These are phyloP conservation scores for Rhodomyrtus tomentosa DNA, from an alignment of 345 rosid genomes.

Conservation along the genomic window DNA sequence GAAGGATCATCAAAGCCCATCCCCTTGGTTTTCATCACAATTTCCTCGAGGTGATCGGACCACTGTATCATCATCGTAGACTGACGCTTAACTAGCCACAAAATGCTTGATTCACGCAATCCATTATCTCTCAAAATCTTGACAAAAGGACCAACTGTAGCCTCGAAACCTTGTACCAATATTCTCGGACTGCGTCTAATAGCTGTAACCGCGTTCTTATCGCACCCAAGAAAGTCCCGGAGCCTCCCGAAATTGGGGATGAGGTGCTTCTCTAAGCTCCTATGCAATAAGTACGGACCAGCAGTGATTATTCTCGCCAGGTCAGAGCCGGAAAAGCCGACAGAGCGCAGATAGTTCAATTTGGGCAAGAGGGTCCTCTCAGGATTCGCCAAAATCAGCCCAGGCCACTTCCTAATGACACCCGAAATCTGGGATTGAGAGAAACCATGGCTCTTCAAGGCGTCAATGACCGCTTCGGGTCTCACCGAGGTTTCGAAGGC, in stretches of 20 bases:
- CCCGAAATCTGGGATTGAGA: constrained; percentile 7
- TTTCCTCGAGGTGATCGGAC: background rate
- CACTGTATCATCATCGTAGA: background rate
- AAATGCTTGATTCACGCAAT: constrained; percentile 4
- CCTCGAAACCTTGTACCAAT: background rate
- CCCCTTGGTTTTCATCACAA: constrained; percentile 1
- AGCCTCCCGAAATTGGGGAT: constrained; percentile 11
- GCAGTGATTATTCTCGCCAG: background rate
- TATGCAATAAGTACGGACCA: background rate
- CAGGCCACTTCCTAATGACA: constrained; percentile 1
- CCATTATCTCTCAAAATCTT: constrained; percentile 10
- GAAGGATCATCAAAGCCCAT: constrained; percentile 11
- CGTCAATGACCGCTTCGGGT: constrained; percentile 1
- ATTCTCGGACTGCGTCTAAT: background rate
- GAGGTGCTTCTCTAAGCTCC: background rate
- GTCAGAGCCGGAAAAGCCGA: constrained; percentile 9
- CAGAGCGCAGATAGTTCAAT: constrained; percentile 18
- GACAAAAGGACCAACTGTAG: background rate
- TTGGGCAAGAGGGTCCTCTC: constrained; percentile 23
- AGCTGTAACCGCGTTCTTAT: background rate
- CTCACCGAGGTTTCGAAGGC: constrained; percentile 1
- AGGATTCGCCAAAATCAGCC: background rate
- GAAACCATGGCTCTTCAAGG: constrained; percentile 14
- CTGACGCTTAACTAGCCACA: background rate
- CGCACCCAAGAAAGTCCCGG: background rate